phyloP scores from a whole-genome alignment of 306 rosid genomes.

The Cicer judaicum region DNA sequence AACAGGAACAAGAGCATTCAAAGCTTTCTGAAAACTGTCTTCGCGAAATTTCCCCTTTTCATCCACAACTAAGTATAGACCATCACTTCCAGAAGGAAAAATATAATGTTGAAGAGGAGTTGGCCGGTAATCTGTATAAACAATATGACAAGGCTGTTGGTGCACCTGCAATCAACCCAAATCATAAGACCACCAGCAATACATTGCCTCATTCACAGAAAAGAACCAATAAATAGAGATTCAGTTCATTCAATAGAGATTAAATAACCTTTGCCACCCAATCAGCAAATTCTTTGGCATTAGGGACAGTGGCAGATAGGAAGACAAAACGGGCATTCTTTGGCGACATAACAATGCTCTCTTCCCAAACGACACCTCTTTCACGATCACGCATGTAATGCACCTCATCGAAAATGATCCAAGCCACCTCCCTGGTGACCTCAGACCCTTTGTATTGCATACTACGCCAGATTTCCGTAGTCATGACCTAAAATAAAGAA shows the following conservation, averaged over 20 bases:
- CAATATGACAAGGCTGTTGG: slow-evolving; percentile 92
- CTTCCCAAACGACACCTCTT: slow-evolving; percentile 99
- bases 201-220: not conserved
- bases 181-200: slow-evolving; percentile 39
- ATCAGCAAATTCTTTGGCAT: slow-evolving; percentile 92
- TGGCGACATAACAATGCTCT: slow-evolving; percentile 96
- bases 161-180: slow-evolving; percentile 68
- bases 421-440: slow-evolving; percentile 87
- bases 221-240: not conserved
- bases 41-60: slow-evolving; percentile 85
- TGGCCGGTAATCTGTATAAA: slow-evolving; percentile 94
- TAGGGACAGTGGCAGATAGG: slow-evolving; percentile 95
- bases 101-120: slow-evolving; percentile 96
- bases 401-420: slow-evolving; percentile 95
- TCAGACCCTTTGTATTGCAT: slow-evolving; percentile 99
- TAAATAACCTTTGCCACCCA: slow-evolving; percentile 90
- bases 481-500: slow-evolving; percentile 72
- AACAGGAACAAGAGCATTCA: slow-evolving; percentile 75
- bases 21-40: slow-evolving; percentile 83
- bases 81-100: slow-evolving; percentile 87
- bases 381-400: slow-evolving; percentile 98
- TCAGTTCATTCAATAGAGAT: slow-evolving; percentile 4
- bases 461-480: slow-evolving; percentile 96
- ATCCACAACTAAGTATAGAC: slow-evolving; percentile 87
- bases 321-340: slow-evolving; percentile 89